Base-by-base conservation (phyloP, 1,284 basidiomycete genomes). In the Tilletia setariae region DNA sequence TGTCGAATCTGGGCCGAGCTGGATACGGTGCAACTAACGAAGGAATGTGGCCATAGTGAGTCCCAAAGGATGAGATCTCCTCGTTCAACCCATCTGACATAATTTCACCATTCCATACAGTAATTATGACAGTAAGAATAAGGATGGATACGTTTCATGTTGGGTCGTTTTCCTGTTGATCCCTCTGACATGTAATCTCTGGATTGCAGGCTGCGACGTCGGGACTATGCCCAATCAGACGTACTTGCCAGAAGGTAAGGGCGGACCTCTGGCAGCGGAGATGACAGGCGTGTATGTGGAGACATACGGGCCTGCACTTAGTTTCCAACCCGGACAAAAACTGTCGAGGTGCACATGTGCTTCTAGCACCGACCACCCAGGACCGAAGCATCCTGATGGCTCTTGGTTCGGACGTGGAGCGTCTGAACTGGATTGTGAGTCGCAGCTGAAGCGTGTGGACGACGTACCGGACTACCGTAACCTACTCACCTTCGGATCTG, bases 361-460 rank as follows among this genome's bases (percentile, higher is more conserved):
- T 8, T 84, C 89, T 0, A 88, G 87, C 23, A 89, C 91, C 70
- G 89, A 89, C 1, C 93, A 94, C 80, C 93, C 92, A 0, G 92
- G 92, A 0, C 92, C 92, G 13, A 83, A 86, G 53, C 85, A 85
- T 47, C 66, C 83, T 0, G 86, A 89, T 74, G 91, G 91, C 19
- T 87, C 88, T 1, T 91, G 86, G 76, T 88, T 90, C 1, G 93
- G 88, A 9, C 73, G 89, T 30, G 84, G 86, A 28, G 87, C 86
- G 0, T 89, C 89, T 13, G 89, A 90, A 78, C 88, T 90, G 73
- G 89, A 90, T 59, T 59, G 53, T 59, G 53, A 59, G 53, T 59
- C 15, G 9, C 11, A 44, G 9, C n/a, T n/a, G n/a, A n/a, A n/a
- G n/a, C n/a, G n/a, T n/a, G n/a, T n/a, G n/a, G n/a, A n/a, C n/a